phyloP scores from a whole-genome alignment of 139 green algal species.

The Cymbomonas tetramitiformis region DNA sequence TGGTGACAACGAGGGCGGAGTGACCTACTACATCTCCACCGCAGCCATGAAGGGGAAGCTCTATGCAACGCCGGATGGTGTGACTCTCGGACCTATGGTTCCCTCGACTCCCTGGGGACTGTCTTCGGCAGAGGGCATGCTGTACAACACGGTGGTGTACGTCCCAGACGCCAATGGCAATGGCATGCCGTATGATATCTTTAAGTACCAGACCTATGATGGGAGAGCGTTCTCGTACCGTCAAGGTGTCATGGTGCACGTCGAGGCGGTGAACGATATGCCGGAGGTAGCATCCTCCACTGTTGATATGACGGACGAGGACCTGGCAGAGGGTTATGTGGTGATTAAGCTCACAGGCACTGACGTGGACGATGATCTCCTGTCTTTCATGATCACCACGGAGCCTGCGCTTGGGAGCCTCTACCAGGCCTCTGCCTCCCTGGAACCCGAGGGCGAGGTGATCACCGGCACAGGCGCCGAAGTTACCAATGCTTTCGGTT shows the following conservation, averaged over 20 bases:
- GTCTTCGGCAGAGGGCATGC: too few species aligned
- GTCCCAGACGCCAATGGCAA: constrained; percentile 1
- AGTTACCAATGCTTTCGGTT: neutral
- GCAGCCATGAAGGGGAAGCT: constrained; percentile 4
- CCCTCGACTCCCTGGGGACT: constrained; percentile 2
- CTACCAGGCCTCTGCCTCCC: neutral
- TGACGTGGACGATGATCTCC: neutral
- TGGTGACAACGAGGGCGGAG: constrained; percentile 9
- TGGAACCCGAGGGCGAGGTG: neutral
- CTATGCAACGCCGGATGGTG: neutral
- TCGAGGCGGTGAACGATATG: constrained; percentile 12
- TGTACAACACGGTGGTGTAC: constrained; percentile 14
- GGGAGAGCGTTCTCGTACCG: constrained; percentile 14
- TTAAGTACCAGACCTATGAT: constrained; percentile 25
- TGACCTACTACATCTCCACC: constrained; percentile 16
- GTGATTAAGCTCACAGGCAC: constrained; percentile 8
- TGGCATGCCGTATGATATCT: constrained; percentile 15
- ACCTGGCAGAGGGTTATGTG: neutral
- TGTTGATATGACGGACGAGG: neutral
- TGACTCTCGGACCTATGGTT: too few species aligned
- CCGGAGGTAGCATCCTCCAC: neutral
- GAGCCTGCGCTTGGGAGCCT: neutral
- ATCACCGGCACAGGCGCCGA: neutral
- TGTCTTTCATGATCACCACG: constrained; percentile 6
- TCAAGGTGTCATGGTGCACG: constrained; percentile 12